Base-by-base conservation (phyloP, 1,284 basidiomycete genomes). In the Cryptococcus sp. region DNA sequence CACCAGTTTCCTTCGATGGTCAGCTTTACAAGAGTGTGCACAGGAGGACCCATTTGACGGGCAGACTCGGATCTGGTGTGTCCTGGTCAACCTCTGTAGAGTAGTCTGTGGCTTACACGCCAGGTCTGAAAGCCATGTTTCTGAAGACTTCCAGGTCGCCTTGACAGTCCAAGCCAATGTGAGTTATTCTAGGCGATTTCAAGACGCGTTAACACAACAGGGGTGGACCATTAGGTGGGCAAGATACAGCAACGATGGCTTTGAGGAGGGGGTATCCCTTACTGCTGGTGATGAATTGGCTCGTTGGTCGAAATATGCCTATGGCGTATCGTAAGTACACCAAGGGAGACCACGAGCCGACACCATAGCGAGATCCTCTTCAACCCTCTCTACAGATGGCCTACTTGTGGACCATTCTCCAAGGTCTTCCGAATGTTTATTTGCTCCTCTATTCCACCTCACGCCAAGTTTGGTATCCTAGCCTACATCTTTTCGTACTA, bases 401-500 rank as follows among this genome's bases (percentile, higher is more conserved):
- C 83, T 80, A 78, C 77, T 56, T 76, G 81, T 54, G 88, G 89
- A 5, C 89, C 89, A 0, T 84, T 91, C 72, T 89, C 83, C 45
- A 83, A 84, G 61, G 87, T 90, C 64, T 82, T 90, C 42, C 83
- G 84, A 46, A 79, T 74, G n/a, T 91, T 91, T 78, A 62, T 90
- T 33, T 89, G 87, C 87, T 86, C 85, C 0, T 74, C 70, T 45
- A 86, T 86, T 4, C 88, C 88, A 0, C 78, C 88, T 0, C 88
- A 90, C 75, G 90, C 90, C 81, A 92, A 91, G 79, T 81, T 90
- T 67, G 67, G 58, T 56, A 67, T 68, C 58, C 57, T 4, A 64
- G 72, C 71, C 80, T 87, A 92, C 76, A 90, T 91, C 84, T 90
- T 89, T 76, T 89, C 87, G 10, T 92, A 91, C 75, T 90, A 89